Evolutionary conservation across 148 eudicot genomes (phyloP).

Genomic region (Agrostemma githago): DNA sequence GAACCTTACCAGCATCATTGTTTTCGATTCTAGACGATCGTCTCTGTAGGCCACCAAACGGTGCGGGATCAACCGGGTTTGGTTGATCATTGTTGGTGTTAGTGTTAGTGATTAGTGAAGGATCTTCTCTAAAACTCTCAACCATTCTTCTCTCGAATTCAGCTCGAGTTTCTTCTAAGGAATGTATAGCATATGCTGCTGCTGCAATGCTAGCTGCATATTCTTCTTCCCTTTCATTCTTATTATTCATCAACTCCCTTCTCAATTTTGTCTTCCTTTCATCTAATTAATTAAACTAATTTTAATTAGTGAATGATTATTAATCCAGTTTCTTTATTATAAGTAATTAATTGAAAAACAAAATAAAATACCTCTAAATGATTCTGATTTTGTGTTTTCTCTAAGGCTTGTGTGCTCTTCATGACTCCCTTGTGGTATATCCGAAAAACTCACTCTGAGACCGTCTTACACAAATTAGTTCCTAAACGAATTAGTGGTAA

Average conservation of each 20-base stretch:
- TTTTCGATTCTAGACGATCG: conserved; percentile 24
- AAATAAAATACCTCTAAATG: conserved; percentile 29
- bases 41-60: conserved; percentile 13
- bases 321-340: background rate
- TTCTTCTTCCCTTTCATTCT: conserved; percentile 45
- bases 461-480: no score
- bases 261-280: conserved; percentile 7
- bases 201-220: conserved; percentile 68
- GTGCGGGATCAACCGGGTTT: conserved; percentile 2
- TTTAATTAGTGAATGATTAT: background rate
- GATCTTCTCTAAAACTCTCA: conserved; percentile 34
- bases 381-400: conserved; percentile 22
- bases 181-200: conserved; percentile 60
- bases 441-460: conserved; percentile 33
- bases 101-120: background rate
- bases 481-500: no score
- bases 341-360: background rate
- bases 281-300: conserved; percentile 3
- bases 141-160: conserved; percentile 32
- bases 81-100: conserved; percentile 6
- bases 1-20: conserved; percentile 29
- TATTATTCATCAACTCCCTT: conserved; percentile 8
- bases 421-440: conserved; percentile 8
- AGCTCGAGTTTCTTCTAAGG: conserved; percentile 42
- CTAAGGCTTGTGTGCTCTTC: conserved; percentile 9